Conservation (phyloP, 345 rosid genomes). For the Firmiana major region DNA sequence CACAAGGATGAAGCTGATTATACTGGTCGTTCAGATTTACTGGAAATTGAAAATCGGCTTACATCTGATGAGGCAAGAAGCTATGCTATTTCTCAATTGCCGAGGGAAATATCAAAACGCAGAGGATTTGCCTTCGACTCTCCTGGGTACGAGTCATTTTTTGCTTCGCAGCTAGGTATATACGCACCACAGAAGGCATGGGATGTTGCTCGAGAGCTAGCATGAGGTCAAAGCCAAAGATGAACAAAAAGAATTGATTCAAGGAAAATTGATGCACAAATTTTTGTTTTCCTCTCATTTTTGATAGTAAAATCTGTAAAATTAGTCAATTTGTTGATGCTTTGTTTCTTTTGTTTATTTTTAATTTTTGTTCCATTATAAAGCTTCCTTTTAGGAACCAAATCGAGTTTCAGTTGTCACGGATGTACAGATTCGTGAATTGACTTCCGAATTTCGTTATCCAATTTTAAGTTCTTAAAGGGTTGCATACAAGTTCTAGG, state of each 20-base stretch:
- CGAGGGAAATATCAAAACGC: constrained; percentile 81
- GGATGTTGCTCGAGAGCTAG: constrained; percentile 99
- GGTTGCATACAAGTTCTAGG: too few relatives aligned
- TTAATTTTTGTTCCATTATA: neutral
- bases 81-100: constrained; percentile 80
- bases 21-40: constrained; percentile 31
- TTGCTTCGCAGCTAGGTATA: constrained; percentile 80
- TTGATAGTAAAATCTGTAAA: constrained; percentile 14
- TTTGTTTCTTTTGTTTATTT: neutral
- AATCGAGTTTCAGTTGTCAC: neutral
- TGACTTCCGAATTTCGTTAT: neutral
- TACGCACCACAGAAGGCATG: constrained; percentile 94
- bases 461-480: neutral
- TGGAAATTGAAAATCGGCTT: constrained; percentile 56
- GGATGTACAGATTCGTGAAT: constrained; percentile 3
- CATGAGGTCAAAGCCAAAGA: constrained; percentile 55
- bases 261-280: neutral
- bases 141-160: constrained; percentile 96
- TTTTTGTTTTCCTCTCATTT: neutral
- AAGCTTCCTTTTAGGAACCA: neutral
- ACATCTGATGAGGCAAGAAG: constrained; percentile 78
- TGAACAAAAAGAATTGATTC: constrained; percentile 34
- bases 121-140: constrained; percentile 98
- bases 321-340: constrained; percentile 11
- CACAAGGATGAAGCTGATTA: constrained; percentile 68